Conservation (phyloP, 805 yeast genomes). For the Hermanozyma aechmeae region DNA sequence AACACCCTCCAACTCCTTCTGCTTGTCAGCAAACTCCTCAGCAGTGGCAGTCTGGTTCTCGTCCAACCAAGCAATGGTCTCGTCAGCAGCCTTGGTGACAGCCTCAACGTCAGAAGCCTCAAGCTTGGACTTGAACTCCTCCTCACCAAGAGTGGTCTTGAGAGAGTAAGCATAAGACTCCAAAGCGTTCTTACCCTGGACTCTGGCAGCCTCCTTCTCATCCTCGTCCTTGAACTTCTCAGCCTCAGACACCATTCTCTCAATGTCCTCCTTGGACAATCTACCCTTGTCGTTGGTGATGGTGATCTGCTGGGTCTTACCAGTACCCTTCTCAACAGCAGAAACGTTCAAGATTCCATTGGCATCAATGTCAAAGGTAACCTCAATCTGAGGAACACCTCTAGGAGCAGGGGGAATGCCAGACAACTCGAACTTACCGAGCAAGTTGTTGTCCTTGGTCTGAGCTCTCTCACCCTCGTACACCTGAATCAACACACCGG, state of each 20-base stretch:
- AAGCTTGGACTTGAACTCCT: constrained; percentile 54
- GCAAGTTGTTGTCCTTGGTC: constrained; percentile 91
- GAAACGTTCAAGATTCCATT: constrained; percentile 95
- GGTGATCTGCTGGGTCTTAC: constrained; percentile 94
- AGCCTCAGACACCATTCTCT: constrained; percentile 96
- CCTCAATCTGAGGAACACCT: constrained; percentile 98
- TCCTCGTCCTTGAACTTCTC: constrained; percentile 59
- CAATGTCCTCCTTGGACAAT: constrained; percentile 94
- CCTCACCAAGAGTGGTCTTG: constrained; percentile 55
- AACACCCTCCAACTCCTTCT: constrained; percentile 90
- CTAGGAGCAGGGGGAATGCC: constrained; percentile 99
- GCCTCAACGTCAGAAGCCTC: constrained; percentile 59
- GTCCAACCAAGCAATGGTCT: constrained; percentile 87
- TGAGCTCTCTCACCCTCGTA: constrained; percentile 97
- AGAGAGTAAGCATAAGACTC: constrained; percentile 93
- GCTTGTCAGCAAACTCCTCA: constrained; percentile 87
- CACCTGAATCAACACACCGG: constrained; percentile 96
- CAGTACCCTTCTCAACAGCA: constrained; percentile 97
- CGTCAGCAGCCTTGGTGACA: constrained; percentile 73
- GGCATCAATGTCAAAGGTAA: constrained; percentile 93
- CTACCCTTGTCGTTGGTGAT: constrained; percentile 99
- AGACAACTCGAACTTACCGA: constrained; percentile 93
- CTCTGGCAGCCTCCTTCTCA: constrained; percentile 88
- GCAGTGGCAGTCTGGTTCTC: constrained; percentile 84
- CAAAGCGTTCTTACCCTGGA: constrained; percentile 88